Conservation (phyloP, 1,139 yeast genomes). For the Candida mesenterica region DNA sequence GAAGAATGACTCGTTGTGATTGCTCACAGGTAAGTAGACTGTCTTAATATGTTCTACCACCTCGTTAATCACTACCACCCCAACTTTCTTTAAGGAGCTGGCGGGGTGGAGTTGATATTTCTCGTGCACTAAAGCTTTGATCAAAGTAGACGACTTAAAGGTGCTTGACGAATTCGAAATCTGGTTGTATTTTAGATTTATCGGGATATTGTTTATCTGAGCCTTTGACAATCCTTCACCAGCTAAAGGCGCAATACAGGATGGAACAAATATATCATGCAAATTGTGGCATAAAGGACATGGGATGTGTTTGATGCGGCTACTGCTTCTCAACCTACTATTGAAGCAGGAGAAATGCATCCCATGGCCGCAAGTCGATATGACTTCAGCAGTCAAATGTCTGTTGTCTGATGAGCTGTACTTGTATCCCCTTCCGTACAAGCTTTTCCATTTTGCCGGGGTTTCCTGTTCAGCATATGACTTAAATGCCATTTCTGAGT, state of each 20-base stretch:
- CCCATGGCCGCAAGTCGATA: constrained; percentile 68
- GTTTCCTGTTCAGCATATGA: constrained; percentile 23
- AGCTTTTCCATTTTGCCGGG: constrained; percentile 10
- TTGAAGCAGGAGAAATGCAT: constrained; percentile 59
- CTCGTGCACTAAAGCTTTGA: constrained; percentile 12
- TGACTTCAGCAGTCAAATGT: constrained; percentile 29
- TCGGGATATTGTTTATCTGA: not conserved
- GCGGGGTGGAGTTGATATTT: constrained; percentile 9
- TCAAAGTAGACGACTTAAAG: constrained; percentile 14
- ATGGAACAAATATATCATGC: constrained; percentile 46
- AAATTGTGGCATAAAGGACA: constrained; percentile 68
- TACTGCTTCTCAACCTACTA: constrained; percentile 4
- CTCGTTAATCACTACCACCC: constrained; percentile 6
- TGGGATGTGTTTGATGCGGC: constrained; percentile 26
- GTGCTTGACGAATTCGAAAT: constrained; percentile 13
- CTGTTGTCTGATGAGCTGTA: constrained; percentile 14
- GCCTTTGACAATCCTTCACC: constrained; percentile 16
- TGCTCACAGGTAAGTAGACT: constrained; percentile 16
- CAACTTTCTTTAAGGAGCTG: constrained; percentile 5
- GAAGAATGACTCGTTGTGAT: constrained; percentile 18
- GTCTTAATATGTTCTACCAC: constrained; percentile 9
- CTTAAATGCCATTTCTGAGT: constrained; percentile 23
- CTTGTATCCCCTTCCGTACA: constrained; percentile 30
- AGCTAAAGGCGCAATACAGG: constrained; percentile 25
- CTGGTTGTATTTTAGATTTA: constrained; percentile 9